Conservation (phyloP, 306 rosid genomes). For the Fragaria iinumae region DNA sequence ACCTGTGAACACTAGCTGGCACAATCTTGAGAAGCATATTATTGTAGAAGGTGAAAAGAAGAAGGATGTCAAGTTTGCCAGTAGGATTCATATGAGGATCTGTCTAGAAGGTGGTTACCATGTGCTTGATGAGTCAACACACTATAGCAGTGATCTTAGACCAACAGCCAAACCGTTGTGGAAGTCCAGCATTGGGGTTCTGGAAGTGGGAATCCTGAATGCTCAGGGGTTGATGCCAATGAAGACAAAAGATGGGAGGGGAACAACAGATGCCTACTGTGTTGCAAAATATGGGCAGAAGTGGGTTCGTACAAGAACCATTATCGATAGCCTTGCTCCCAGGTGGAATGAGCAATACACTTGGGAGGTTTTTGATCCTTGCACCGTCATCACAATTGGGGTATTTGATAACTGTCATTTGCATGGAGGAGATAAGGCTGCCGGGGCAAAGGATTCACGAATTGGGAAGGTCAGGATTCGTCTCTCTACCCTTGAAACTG, state of each 20-base stretch:
- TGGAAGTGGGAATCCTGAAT: conserved; percentile 81
- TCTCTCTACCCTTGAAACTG: conserved; percentile 92
- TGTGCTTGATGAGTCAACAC: conserved; percentile 92
- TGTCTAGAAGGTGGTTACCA: conserved; percentile 97
- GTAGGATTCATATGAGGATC: conserved; percentile 87
- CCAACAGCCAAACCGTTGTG: conserved; percentile 86
- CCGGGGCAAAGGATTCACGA: conserved; percentile 63
- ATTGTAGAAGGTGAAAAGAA: conserved; percentile 87
- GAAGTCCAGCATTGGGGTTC: conserved; percentile 85
- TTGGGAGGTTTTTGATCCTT: conserved; percentile 97
- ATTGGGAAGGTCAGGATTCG: conserved; percentile 96
- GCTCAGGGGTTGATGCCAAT: conserved; percentile 95
- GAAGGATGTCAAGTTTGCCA: conserved; percentile 84
- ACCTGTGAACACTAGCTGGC: conserved; percentile 79
- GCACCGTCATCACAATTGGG: conserved; percentile 93
- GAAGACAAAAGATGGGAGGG: conserved; percentile 83
- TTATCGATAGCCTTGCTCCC: conserved; percentile 84
- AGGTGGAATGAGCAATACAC: conserved; percentile 97
- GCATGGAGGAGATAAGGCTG: conserved; percentile 78
- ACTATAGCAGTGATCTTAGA: conserved; percentile 97
- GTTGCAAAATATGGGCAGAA: conserved; percentile 97
- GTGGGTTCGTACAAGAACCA: conserved; percentile 97
- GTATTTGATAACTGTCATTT: conserved; percentile 93
- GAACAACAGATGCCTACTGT: conserved; percentile 91
- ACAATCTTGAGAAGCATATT: conserved; percentile 65